Conservation (phyloP, 2,329 filamentous ascomycete species). For the Akanthomyces muscarius region DNA sequence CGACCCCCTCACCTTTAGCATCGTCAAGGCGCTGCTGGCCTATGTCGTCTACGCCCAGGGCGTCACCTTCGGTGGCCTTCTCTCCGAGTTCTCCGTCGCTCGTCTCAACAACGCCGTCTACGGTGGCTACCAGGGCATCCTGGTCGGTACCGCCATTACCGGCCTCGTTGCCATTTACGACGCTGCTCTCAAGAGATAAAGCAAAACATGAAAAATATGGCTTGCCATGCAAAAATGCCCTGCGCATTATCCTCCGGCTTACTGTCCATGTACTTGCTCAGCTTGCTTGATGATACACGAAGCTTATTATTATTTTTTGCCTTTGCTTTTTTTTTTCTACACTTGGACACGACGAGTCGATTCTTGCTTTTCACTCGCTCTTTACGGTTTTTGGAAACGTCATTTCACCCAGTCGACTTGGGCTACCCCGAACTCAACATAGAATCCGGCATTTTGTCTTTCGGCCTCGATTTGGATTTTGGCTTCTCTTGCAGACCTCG, state of each 20-base stretch:
- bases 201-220: neutral
- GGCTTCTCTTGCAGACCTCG: neutral
- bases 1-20: slow-evolving; percentile 87
- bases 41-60: slow-evolving; percentile 75
- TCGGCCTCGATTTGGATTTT: neutral
- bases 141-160: slow-evolving; percentile 66
- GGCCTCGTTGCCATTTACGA: slow-evolving; percentile 71
- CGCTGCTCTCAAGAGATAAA: slow-evolving; percentile 66
- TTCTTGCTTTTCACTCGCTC: neutral
- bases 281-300: slow-evolving; percentile 8
- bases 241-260: neutral
- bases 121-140: slow-evolving; percentile 65
- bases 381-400: neutral
- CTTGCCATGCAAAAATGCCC: neutral
- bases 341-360: neutral
- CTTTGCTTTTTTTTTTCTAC: neutral
- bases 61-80: slow-evolving; percentile 57
- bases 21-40: slow-evolving; percentile 76
- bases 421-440: neutral
- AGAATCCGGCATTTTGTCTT: neutral
- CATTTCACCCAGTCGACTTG: neutral
- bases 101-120: slow-evolving; percentile 64
- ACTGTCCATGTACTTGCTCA: neutral
- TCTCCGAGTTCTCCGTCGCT: slow-evolving; percentile 56
- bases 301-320: neutral